phyloP scores from a whole-genome alignment of 208 protist genomes.

The Balamuthia mandrillaris region DNA sequence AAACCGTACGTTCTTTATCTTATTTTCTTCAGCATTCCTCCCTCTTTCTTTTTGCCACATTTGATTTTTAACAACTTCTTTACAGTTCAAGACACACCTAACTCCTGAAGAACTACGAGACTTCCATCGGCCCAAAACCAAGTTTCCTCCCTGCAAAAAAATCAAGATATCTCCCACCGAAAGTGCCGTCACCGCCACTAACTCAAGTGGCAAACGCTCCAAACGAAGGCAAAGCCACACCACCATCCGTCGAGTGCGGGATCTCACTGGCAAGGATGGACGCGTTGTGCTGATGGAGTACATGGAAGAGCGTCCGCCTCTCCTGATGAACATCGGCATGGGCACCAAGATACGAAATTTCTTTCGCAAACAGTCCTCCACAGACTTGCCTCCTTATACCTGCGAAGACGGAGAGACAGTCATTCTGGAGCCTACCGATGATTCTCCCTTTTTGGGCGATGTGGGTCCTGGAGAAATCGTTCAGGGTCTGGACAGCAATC shows the following conservation, averaged over 20 bases:
- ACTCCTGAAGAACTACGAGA: not conserved
- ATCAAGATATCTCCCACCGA: slow-evolving; percentile 10
- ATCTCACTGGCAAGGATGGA: slow-evolving; percentile 40
- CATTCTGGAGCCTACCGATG: slow-evolving; percentile 40
- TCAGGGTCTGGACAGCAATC: slow-evolving; percentile 48
- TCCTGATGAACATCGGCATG: slow-evolving; percentile 50
- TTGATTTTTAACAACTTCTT: too few relatives aligned
- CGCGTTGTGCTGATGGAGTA: slow-evolving; percentile 59
- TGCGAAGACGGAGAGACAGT: slow-evolving; percentile 38
- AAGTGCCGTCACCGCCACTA: not conserved
- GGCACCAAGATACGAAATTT: slow-evolving; percentile 54
- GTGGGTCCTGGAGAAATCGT: slow-evolving; percentile 35
- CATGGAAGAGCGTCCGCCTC: slow-evolving; percentile 42
- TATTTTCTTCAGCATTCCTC: too few relatives aligned
- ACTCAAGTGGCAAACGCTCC: not conserved
- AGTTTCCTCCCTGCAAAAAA: not conserved
- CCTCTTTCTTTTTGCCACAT: too few relatives aligned
- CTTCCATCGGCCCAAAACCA: slow-evolving; percentile 27
- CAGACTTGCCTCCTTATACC: not conserved
- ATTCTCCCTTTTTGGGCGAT: slow-evolving; percentile 52
- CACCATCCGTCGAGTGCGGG: not conserved
- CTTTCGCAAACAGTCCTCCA: not conserved
- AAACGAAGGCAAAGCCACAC: slow-evolving; percentile 2
- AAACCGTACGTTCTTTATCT: too few relatives aligned
- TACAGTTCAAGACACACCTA: slow-evolving; percentile 36